Evolutionary conservation across 805 yeast genomes (phyloP), one percentile per base, ranked within the genome.

Genomic region (Ogataea populi-albae): DNA sequence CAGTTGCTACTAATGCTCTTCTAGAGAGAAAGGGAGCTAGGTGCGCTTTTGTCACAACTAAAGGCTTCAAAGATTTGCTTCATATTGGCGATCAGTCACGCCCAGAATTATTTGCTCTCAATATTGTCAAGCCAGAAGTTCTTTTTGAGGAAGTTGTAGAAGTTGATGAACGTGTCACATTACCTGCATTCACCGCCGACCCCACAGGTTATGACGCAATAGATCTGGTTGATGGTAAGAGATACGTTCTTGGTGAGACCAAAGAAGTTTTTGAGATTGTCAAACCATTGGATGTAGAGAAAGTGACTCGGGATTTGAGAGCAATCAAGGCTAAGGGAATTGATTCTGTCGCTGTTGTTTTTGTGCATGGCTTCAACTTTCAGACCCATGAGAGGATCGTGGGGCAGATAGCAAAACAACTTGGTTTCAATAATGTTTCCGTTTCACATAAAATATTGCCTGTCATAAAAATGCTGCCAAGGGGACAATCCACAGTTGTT

Each of bases 341-440:
- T 31, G 49, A 48, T 53, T 58, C 44, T 59, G 58, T 62, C 20
- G 66, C 65, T 5, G 49, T 62, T 20, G 51, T 66, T 61, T 15
- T 68, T 50, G 45, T 50, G 50, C 41, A 66, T 63, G 36, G 71
- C 62, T 34, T 58, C 57, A 35, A 61, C 56, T 37, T 50, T 50
- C 69, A 62, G 38, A 52, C 38, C 10, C 73, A 68, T 39, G 73
- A 68, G 41, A 55, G 54, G 35, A 25, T 40, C 6, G 55, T 59
- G 2, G 58, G 59, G 5, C 51, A 49, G 30, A 37, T 66, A 17
- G 73, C 73, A 3, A 37, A 40, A 21, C 54, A 52, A 10, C 32
- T 65, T 8, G 89, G 89, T 1, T 82, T 82, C 55, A 76, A 50
- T 14, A 17, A 50, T 20, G 51, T 64, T 17, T 51, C 65, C 7